Percentiles rank a stretch among this genome's conserved stretches.
phyloP scores from a whole-genome alignment of 2,329 filamentous ascomycete genomes.

The Exophiala sp. region DNA sequence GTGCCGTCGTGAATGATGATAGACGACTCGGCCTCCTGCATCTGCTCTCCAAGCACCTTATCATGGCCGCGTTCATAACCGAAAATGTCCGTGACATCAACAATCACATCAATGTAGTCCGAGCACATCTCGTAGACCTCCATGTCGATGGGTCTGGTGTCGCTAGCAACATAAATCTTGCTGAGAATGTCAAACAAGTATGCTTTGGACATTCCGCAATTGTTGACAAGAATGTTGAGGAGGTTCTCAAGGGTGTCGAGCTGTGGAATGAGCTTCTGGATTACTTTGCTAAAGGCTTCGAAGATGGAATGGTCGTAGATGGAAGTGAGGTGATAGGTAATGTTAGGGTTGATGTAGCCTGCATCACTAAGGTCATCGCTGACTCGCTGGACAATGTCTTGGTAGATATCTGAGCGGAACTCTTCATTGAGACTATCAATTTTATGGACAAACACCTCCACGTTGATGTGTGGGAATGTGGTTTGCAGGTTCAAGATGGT shows the following conservation, averaged over 20 bases:
- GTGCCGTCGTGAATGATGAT: conserved; percentile 60
- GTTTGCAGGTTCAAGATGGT: conserved; percentile 88
- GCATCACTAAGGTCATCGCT: conserved; percentile 93
- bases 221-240: conserved; percentile 88
- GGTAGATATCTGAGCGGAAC: conserved; percentile 91
- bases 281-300: conserved; percentile 96
- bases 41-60: conserved; percentile 41
- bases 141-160: conserved; percentile 89
- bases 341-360: conserved; percentile 87
- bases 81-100: conserved; percentile 94
- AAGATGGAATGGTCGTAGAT: conserved; percentile 99
- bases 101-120: conserved; percentile 97
- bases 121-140: conserved; percentile 97
- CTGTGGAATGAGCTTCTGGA: conserved; percentile 93
- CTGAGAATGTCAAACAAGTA: conserved; percentile 97
- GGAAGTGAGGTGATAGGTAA: conserved; percentile 92
- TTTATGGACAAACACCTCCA: conserved; percentile 99
- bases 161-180: conserved; percentile 98
- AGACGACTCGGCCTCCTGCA: conserved; percentile 58
- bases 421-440: conserved; percentile 97
- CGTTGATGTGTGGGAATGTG: conserved; percentile 87
- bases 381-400: conserved; percentile 93
- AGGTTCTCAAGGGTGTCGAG: conserved; percentile 89
- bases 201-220: conserved; percentile 93
- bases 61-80: conserved; percentile 52